Conservation (phyloP, 169 alveolate genomes). For the Eimeria acervulina region DNA sequence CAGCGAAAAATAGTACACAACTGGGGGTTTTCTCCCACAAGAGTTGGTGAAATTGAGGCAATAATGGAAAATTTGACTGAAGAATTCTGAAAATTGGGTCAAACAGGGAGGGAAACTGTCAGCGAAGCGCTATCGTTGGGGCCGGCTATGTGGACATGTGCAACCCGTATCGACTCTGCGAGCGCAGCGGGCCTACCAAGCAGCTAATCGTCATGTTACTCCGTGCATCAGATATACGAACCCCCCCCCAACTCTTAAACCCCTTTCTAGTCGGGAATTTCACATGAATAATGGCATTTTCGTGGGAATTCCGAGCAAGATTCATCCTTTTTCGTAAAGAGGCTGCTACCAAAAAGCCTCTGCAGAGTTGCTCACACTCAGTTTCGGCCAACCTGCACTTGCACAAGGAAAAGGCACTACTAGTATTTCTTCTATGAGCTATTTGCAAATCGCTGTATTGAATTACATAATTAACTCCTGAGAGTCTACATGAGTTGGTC, state of each 20-base stretch:
- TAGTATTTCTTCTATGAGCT: background rate
- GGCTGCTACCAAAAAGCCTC: background rate
- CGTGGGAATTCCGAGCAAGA: background rate
- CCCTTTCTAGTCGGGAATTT: background rate
- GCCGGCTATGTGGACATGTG: slow-evolving; percentile 63
- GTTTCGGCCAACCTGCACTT: background rate
- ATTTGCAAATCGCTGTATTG: background rate
- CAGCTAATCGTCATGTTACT: background rate
- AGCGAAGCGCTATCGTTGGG: slow-evolving; percentile 35
- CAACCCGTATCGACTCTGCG: slow-evolving; percentile 80
- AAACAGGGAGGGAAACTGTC: slow-evolving; percentile 54
- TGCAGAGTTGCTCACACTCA: background rate
- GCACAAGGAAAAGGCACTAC: background rate
- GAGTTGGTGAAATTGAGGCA: slow-evolving; percentile 44
- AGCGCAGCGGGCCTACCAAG: slow-evolving; percentile 46
- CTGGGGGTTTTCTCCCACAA: slow-evolving; percentile 6
- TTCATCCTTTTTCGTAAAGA: background rate
- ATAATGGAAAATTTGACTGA: slow-evolving; percentile 37
- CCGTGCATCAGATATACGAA: background rate
- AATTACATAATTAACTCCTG: background rate
- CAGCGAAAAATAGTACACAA: slow-evolving; percentile 52
- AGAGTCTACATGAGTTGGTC: background rate
- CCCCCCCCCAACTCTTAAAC: background rate
- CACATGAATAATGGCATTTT: background rate
- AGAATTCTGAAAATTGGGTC: background rate